Conservation (phyloP, 345 rosid genomes). For the Syzygium aqueum region DNA sequence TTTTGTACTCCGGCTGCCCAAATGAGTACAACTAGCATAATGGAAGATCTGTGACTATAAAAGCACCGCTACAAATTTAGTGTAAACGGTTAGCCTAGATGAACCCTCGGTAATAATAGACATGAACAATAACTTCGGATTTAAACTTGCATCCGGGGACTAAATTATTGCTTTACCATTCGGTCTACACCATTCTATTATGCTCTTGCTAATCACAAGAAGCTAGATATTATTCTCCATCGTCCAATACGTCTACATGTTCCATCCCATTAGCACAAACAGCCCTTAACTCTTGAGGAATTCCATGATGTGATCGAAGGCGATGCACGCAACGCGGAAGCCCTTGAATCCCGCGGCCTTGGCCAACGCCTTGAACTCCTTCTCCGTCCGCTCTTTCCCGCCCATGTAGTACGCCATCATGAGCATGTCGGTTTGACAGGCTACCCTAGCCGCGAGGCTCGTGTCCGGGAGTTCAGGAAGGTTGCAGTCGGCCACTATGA, state of each 20-base stretch:
- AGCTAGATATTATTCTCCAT: neutral
- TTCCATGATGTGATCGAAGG: slow-evolving; percentile 5
- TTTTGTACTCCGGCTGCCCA: no score
- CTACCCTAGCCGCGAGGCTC: neutral
- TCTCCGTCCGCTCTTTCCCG: slow-evolving; percentile 5
- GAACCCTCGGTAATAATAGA: no score
- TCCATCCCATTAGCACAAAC: neutral
- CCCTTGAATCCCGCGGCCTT: slow-evolving; percentile 1
- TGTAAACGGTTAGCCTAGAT: no score
- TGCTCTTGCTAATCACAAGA: neutral
- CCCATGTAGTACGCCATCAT: neutral
- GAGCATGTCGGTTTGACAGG: neutral
- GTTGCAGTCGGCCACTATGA: slow-evolving; percentile 1
- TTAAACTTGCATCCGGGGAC: neutral
- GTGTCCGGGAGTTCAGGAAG: neutral
- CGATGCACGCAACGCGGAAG: neutral
- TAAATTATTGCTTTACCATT: no score
- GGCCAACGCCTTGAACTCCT: slow-evolving; percentile 3
- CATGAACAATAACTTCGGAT: no score
- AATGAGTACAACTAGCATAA: no score
- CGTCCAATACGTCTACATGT: neutral
- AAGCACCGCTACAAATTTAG: no score
- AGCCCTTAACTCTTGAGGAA: neutral
- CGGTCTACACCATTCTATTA: neutral
- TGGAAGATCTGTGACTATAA: no score